Percentiles rank a stretch among this genome's conserved stretches.
phyloP scores from a whole-genome alignment of 2,329 filamentous ascomycete genomes.

The Paraconiothyrium brasiliense region DNA sequence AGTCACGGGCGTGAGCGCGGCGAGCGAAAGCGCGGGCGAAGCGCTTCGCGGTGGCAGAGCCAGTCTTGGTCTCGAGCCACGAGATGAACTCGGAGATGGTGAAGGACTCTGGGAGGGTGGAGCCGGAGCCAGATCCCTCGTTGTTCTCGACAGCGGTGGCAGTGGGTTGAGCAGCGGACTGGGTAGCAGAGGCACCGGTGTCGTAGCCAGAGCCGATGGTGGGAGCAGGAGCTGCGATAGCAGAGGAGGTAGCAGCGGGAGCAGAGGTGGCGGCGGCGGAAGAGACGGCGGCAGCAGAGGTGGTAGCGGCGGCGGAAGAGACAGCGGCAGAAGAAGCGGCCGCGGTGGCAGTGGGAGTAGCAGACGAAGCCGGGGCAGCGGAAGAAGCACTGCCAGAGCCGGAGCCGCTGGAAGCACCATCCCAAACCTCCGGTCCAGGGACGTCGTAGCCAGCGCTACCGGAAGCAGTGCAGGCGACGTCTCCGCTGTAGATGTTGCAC shows the following conservation, averaged over 20 bases:
- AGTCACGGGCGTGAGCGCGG: constrained; percentile 51
- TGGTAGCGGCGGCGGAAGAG: constrained; percentile 17
- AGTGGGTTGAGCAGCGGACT: constrained; percentile 24
- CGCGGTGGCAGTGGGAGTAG: constrained; percentile 11
- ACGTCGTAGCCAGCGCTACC: constrained; percentile 49
- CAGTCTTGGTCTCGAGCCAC: constrained; percentile 38
- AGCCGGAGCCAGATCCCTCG: constrained; percentile 22
- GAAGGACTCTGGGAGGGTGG: constrained; percentile 39
- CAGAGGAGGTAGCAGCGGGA: constrained; percentile 15
- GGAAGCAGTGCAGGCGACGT: constrained; percentile 18
- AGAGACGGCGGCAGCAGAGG: constrained; percentile 16
- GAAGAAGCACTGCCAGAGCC: constrained; percentile 18
- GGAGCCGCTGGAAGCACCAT: constrained; percentile 36
- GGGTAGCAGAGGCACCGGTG: constrained; percentile 2
- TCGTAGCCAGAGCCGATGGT: constrained; percentile 14
- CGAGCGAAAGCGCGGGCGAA: constrained; percentile 29
- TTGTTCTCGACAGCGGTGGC: constrained; percentile 13
- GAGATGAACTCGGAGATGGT: constrained; percentile 41
- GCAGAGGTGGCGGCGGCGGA: constrained; percentile 10
- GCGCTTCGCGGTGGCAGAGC: constrained; percentile 21
- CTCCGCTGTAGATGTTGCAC: constrained; percentile 53
- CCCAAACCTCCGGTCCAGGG: constrained; percentile 50
- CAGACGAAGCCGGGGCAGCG: constrained; percentile 19
- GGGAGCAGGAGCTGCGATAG: constrained; percentile 1
- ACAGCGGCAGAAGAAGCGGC: constrained; percentile 12